phyloP scores from a whole-genome alignment of 1,284 basidiomycete species.

The Abortiporus biennis region DNA sequence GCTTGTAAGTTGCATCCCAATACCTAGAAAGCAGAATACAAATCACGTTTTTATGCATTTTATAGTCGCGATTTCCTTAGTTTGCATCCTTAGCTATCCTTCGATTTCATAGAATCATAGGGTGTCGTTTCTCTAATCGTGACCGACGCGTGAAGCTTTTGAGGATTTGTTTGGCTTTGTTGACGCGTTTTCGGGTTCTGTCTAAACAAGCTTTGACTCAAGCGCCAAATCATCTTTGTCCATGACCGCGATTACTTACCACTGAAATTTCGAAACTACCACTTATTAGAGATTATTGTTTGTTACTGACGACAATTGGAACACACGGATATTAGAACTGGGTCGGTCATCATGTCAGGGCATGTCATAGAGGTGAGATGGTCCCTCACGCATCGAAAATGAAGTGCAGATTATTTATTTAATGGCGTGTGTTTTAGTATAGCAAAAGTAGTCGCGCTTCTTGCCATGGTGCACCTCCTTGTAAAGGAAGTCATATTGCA shows the following conservation, averaged over 20 bases:
- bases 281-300: too few species aligned
- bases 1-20: too few species aligned
- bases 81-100: too few species aligned
- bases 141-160: neutral
- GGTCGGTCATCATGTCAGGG: conserved; percentile 8
- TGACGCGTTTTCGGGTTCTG: conserved; percentile 9
- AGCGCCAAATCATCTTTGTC: neutral
- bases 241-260: too few species aligned
- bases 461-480: conserved; percentile 58
- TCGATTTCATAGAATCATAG: too few species aligned
- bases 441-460: conserved; percentile 62
- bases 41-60: too few species aligned
- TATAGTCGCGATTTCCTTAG: too few species aligned
- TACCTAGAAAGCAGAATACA: too few species aligned
- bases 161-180: conserved; percentile 3
- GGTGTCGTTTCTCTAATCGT: too few species aligned
- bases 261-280: too few species aligned
- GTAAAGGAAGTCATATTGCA: conserved; percentile 47
- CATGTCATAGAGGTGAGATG: conserved; percentile 12
- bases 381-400: neutral
- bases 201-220: neutral
- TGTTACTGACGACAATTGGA: too few species aligned
- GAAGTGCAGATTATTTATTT: neutral
- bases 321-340: too few species aligned
- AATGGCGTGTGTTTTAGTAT: conserved; percentile 40